These are phyloP conservation scores for Aspergillus nanangensis DNA, from an alignment of 495 filamentous ascomycete species.

Conservation along the genomic window DNA sequence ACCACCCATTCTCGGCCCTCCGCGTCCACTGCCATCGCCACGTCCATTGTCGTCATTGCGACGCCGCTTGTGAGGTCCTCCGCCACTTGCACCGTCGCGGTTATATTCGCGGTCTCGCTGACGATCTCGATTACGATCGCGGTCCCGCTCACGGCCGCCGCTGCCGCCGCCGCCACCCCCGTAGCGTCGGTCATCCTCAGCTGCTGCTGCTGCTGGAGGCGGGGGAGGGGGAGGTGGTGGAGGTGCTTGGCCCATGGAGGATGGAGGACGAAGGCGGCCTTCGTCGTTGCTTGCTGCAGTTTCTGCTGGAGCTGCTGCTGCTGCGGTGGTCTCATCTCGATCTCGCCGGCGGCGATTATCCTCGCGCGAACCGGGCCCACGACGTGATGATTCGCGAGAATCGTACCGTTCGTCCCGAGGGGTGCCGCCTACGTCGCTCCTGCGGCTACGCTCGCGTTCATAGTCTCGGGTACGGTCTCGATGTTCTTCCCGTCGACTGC, in stretches of 20 bases:
- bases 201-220: slow-evolving; percentile 12
- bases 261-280: slow-evolving; percentile 37
- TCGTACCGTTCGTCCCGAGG: slow-evolving; percentile 35
- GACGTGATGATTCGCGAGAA: slow-evolving; percentile 30
- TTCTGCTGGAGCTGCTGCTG: slow-evolving; percentile 11
- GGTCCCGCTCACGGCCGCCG: too few relatives aligned
- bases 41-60: slow-evolving; percentile 31
- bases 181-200: slow-evolving; percentile 36
- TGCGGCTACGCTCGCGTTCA: slow-evolving; percentile 37
- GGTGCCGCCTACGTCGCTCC: slow-evolving; percentile 29
- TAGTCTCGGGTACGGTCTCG: slow-evolving; percentile 27
- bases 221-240: too few relatives aligned
- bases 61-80: slow-evolving; percentile 34
- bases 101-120: slow-evolving; percentile 35
- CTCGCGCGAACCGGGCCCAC: slow-evolving; percentile 32
- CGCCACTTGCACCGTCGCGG: slow-evolving; percentile 26
- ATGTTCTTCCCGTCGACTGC: slow-evolving; percentile 33
- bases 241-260: slow-evolving; percentile 31
- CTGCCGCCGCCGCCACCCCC: slow-evolving; percentile 36
- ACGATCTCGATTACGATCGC: too few relatives aligned
- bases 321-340: slow-evolving; percentile 22
- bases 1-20: slow-evolving; percentile 32
- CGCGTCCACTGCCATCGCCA: slow-evolving; percentile 29
- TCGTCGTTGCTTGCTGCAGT: slow-evolving; percentile 26
- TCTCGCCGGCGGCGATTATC: slow-evolving; percentile 36